phyloP scores from a whole-genome alignment of 371 early-diverging fungal species.

The Mucor ambiguus region DNA sequence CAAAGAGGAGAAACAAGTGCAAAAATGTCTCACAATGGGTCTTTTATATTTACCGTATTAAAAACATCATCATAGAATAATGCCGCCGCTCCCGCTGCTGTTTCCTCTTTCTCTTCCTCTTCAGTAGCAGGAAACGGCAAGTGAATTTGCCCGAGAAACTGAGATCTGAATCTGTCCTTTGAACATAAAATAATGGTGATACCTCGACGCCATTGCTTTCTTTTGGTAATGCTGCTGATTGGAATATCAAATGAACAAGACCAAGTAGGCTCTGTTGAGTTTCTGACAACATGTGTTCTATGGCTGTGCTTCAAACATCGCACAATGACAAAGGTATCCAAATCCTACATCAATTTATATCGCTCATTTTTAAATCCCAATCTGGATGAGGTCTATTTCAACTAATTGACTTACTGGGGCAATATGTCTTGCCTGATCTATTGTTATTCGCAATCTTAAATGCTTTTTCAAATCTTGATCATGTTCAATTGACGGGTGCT shows the following conservation, averaged over 20 bases:
- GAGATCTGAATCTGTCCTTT: constrained; percentile 45
- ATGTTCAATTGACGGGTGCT: neutral
- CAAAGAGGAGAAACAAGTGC: neutral
- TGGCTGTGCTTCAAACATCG: constrained; percentile 55
- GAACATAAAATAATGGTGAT: constrained; percentile 38
- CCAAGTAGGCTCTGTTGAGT: constrained; percentile 68
- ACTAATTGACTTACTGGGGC: neutral
- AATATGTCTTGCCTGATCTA: constrained; percentile 6
- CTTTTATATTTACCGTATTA: constrained; percentile 10
- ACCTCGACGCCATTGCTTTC: constrained; percentile 14
- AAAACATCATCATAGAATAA: constrained; percentile 1
- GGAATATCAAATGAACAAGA: constrained; percentile 59
- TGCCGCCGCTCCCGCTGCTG: neutral
- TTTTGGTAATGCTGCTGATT: neutral
- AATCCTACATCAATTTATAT: neutral
- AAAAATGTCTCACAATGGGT: constrained; percentile 3
- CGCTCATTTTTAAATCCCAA: neutral
- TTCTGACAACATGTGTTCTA: constrained; percentile 60
- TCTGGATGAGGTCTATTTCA: neutral
- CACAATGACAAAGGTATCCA: constrained; percentile 53
- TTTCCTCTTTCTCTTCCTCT: neutral
- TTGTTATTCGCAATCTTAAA: constrained; percentile 6
- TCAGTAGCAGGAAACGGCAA: constrained; percentile 30
- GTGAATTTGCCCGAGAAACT: constrained; percentile 56
- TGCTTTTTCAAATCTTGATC: neutral